Evolutionary conservation across 73 alveolate genomes (phyloP).

Genomic region (Paramecium pentaurelia): DNA sequence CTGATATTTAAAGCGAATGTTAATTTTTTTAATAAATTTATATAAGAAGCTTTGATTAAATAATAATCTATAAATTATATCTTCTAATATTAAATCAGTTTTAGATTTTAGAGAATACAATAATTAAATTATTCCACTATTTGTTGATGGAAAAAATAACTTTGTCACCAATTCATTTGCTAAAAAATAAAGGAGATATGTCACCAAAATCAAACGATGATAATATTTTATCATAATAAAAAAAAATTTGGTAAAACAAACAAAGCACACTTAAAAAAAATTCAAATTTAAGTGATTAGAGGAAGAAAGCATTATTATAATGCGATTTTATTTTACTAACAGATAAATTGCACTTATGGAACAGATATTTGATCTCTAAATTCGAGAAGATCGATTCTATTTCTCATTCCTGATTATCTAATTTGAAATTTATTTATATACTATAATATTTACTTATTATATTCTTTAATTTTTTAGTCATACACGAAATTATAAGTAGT

Average conservation of each 20-base stretch:
- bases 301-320: neutral
- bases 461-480: neutral
- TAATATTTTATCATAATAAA: too few relatives aligned
- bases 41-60: neutral
- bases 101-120: neutral
- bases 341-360: neutral
- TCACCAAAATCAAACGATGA: neutral
- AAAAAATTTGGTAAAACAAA: neutral
- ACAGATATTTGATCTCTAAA: neutral
- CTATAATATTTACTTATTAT: neutral
- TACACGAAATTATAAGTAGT: neutral
- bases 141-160: neutral
- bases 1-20: neutral
- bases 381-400: neutral
- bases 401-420: too few relatives aligned
- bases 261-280: neutral
- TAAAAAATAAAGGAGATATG: neutral
- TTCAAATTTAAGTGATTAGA: neutral
- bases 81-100: neutral
- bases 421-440: too few relatives aligned
- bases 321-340: neutral
- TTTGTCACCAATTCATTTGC: neutral
- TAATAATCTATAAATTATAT: neutral
- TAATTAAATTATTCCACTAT: too few relatives aligned
- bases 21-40: too few relatives aligned